These are phyloP conservation scores for Candida sanyiensis DNA, from an alignment of 805 yeast species.

Conservation along the genomic window DNA sequence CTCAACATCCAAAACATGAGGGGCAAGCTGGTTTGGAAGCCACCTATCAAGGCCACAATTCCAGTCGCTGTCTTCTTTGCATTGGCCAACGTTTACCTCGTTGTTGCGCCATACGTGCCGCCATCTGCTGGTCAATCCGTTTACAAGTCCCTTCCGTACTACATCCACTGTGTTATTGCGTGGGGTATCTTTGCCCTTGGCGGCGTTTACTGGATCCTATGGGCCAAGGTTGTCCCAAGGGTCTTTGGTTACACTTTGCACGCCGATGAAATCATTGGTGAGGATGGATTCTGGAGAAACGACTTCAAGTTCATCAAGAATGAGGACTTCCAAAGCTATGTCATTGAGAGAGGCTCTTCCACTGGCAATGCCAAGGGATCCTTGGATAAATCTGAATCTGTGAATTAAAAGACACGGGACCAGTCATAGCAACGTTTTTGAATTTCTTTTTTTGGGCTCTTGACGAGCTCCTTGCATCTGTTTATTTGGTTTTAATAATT, in stretches of 20 bases:
- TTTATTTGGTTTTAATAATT: too few species aligned
- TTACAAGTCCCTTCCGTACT: conserved; percentile 67
- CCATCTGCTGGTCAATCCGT: conserved; percentile 63
- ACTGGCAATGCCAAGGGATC: background rate
- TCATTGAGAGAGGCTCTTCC: conserved; percentile 9
- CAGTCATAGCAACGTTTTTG: too few species aligned
- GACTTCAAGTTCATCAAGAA: conserved; percentile 39
- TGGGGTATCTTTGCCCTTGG: conserved; percentile 70
- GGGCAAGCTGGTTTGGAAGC: conserved; percentile 57
- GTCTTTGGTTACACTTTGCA: conserved; percentile 46
- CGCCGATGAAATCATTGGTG: conserved; percentile 50
- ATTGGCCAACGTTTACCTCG: conserved; percentile 58
- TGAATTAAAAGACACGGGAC: too few species aligned
- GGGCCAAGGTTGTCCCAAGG: conserved; percentile 55
- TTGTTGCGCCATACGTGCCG: conserved; percentile 75
- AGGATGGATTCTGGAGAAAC: conserved; percentile 70
- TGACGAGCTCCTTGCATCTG: too few species aligned
- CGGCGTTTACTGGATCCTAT: conserved; percentile 57
- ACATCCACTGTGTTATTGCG: conserved; percentile 76
- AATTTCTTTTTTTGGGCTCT: too few species aligned
- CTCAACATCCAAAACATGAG: conserved; percentile 45
- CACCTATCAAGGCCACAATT: conserved; percentile 62
- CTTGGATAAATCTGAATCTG: background rate
- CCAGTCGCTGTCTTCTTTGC: conserved; percentile 61
- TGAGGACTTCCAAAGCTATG: conserved; percentile 20